Percentiles rank a stretch among this genome's conserved stretches.
Conservation (phyloP, 1,139 yeast genomes). For the Protomyces inouyei region DNA sequence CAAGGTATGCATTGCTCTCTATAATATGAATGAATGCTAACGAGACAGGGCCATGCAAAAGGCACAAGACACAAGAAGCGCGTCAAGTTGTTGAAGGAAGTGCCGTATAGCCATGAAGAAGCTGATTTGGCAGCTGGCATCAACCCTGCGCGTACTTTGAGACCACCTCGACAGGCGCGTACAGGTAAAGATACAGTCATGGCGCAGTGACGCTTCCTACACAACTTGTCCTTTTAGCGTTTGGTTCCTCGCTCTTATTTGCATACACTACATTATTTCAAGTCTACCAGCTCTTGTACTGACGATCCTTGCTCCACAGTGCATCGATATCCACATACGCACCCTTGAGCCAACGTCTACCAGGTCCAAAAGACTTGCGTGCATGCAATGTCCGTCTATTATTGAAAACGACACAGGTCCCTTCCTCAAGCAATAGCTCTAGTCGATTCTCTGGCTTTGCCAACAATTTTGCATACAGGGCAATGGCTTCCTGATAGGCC, state of each 20-base stretch:
- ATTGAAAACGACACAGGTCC: conserved; percentile 65
- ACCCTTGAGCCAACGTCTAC: conserved; percentile 71
- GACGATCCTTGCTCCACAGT: conserved; percentile 37
- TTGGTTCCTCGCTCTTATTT: background rate
- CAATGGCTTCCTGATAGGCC: conserved; percentile 33
- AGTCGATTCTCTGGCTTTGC: conserved; percentile 55
- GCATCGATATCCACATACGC: conserved; percentile 72
- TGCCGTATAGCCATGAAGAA: conserved; percentile 53
- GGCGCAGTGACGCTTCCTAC: background rate
- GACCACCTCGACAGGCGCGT: background rate
- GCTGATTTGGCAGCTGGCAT: conserved; percentile 22
- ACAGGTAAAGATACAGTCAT: background rate
- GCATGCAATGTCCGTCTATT: conserved; percentile 72
- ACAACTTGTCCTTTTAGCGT: background rate
- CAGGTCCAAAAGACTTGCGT: conserved; percentile 56
- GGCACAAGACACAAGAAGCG: conserved; percentile 37
- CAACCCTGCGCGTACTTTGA: background rate
- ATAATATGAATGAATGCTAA: conserved; percentile 43
- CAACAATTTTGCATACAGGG: conserved; percentile 56
- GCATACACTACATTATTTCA: no score
- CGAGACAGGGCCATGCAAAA: conserved; percentile 43
- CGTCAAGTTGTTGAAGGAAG: conserved; percentile 64
- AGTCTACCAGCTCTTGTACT: background rate
- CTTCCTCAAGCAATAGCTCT: conserved; percentile 55
- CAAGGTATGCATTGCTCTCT: conserved; percentile 58